Evolutionary conservation across 2,329 filamentous ascomycete species (phyloP).

Genomic region (Thelonectria olida): DNA sequence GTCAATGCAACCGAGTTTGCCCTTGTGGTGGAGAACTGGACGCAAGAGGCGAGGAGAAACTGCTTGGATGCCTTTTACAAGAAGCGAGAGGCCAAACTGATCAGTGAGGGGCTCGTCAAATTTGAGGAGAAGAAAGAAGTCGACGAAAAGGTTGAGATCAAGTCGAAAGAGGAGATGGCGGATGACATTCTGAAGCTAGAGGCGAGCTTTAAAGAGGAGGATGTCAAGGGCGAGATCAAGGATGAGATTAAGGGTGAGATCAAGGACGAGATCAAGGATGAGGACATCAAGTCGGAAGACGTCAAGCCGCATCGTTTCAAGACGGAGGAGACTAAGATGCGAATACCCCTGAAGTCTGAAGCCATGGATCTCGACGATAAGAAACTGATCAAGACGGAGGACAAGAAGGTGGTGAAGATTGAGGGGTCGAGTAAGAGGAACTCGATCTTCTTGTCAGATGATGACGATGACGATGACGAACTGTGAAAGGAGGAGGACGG

Average conservation of each 20-base stretch:
- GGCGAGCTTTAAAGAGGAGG: constrained; percentile 14
- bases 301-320: constrained; percentile 30
- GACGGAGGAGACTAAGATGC: constrained; percentile 20
- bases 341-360: constrained; percentile 7
- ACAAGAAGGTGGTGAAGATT: constrained; percentile 32
- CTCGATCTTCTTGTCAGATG: constrained; percentile 50
- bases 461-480: constrained; percentile 51
- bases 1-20: constrained; percentile 84
- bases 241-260: constrained; percentile 17
- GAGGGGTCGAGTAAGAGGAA: constrained; percentile 39
- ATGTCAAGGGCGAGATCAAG: constrained; percentile 18
- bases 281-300: constrained; percentile 14
- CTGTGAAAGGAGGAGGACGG: constrained; percentile 35
- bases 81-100: constrained; percentile 65
- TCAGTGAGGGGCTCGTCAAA: constrained; percentile 38
- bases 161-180: constrained; percentile 25
- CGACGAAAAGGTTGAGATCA: constrained; percentile 7
- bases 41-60: constrained; percentile 80
- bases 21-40: constrained; percentile 89
- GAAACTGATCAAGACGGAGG: constrained; percentile 16
- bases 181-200: constrained; percentile 20
- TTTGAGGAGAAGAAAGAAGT: constrained; percentile 37
- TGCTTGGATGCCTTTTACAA: constrained; percentile 85
- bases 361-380: background rate
- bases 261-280: constrained; percentile 19